Conservation (phyloP, 345 rosid genomes). For the Camelina sativa region DNA sequence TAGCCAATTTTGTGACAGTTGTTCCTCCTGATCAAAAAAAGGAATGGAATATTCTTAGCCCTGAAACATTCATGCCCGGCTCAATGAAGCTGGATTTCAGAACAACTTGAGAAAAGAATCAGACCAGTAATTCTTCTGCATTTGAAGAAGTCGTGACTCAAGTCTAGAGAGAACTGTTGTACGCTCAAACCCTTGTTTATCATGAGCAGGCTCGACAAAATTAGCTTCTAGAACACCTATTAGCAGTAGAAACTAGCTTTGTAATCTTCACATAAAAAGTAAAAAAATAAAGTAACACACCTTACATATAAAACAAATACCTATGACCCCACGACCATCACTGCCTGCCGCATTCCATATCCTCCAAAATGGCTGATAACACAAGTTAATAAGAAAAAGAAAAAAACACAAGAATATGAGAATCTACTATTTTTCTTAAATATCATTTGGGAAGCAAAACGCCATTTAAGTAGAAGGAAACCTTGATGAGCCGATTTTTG, state of each 20-base stretch:
- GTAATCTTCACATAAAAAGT: constrained; percentile 9
- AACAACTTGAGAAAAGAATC: constrained; percentile 28
- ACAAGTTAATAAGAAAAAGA: constrained; percentile 9
- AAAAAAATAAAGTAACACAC: constrained; percentile 1
- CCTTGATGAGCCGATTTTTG: constrained; percentile 97
- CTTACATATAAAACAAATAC: constrained; percentile 45
- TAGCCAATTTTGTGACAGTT: constrained; percentile 87
- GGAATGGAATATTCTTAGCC: constrained; percentile 29
- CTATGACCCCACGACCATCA: constrained; percentile 96
- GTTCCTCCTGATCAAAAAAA: constrained; percentile 51
- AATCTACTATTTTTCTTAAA: neutral
- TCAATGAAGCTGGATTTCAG: constrained; percentile 1
- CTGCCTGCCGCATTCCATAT: constrained; percentile 92
- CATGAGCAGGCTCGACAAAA: constrained; percentile 97
- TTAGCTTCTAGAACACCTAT: constrained; percentile 92
- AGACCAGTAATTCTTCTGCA: constrained; percentile 90
- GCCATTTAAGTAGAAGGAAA: constrained; percentile 38
- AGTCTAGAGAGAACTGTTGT: constrained; percentile 91
- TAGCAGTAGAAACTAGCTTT: constrained; percentile 38
- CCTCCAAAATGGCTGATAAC: constrained; percentile 95
- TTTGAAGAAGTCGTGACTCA: constrained; percentile 71
- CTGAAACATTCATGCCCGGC: constrained; percentile 21
- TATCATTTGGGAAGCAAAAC: constrained; percentile 7
- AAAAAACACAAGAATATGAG: constrained; percentile 4
- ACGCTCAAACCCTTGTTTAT: constrained; percentile 95